Percentiles rank a stretch among this genome's conserved stretches.
These are phyloP conservation scores for Inonotus obliquus DNA, from an alignment of 1,284 basidiomycete genomes.

Conservation along the genomic window DNA sequence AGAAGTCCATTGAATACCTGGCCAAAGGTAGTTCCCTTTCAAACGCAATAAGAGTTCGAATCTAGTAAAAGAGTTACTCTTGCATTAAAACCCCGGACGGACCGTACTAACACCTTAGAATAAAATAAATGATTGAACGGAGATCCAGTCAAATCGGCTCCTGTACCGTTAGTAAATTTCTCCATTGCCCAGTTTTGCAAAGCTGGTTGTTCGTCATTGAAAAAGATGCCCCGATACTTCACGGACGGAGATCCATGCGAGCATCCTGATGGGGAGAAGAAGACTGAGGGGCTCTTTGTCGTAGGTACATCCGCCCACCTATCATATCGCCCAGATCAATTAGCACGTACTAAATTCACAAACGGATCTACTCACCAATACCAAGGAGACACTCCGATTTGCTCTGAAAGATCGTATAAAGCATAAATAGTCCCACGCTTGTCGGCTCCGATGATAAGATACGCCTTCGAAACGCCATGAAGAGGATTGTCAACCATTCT, in stretches of 20 bases:
- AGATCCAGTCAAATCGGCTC: conserved; percentile 41
- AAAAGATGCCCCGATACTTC: conserved; percentile 65
- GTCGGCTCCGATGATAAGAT: conserved; percentile 64
- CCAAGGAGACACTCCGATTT: conserved; percentile 70
- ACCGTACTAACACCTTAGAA: conserved; percentile 34
- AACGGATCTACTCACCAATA: conserved; percentile 42
- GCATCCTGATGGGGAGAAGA: conserved; percentile 46
- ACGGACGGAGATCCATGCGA: conserved; percentile 64
- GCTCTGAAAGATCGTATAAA: conserved; percentile 67
- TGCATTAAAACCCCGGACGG: background rate
- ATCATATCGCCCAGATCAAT: background rate
- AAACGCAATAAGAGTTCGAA: conserved; percentile 65
- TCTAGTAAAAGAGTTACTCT: conserved; percentile 27
- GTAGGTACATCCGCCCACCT: conserved; percentile 66
- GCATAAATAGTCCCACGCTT: conserved; percentile 65
- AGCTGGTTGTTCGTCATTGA: conserved; percentile 63
- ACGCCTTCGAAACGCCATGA: conserved; percentile 52
- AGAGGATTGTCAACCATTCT: conserved; percentile 51
- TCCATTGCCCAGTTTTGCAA: conserved; percentile 50
- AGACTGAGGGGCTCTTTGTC: conserved; percentile 44
- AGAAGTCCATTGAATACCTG: conserved; percentile 32
- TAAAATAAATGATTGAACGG: conserved; percentile 68
- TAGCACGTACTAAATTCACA: background rate
- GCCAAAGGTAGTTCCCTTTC: conserved; percentile 71
- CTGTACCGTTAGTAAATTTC: conserved; percentile 64